Percentiles rank a stretch among this genome's conserved stretches.
These are phyloP conservation scores for Silene conica DNA, from an alignment of 148 eudicot genomes.

Conservation along the genomic window DNA sequence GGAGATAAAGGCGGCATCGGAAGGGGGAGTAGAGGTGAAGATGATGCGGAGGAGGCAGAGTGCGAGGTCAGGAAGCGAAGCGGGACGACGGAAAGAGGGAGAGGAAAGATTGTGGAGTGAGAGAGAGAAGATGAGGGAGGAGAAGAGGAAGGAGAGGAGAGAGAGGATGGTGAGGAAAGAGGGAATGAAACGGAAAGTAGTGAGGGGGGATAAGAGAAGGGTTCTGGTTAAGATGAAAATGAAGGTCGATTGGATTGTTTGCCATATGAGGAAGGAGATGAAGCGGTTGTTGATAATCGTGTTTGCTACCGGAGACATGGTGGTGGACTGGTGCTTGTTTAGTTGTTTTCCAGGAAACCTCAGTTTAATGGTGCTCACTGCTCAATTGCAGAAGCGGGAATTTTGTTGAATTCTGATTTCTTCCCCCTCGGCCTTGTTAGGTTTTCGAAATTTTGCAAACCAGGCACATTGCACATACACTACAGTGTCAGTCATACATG, in stretches of 20 bases:
- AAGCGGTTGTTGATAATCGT: constrained; percentile 34
- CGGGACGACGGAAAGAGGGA: constrained; percentile 38
- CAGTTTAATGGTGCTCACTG: too few species aligned
- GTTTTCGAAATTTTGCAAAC: too few species aligned
- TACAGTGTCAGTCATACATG: too few species aligned
- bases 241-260: constrained; percentile 47
- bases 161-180: constrained; percentile 25
- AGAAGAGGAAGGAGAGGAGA: constrained; percentile 41
- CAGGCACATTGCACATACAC: too few species aligned
- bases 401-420: too few species aligned
- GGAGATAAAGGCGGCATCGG: constrained; percentile 26
- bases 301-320: neutral
- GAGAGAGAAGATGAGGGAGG: constrained; percentile 34
- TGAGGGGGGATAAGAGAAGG: constrained; percentile 31
- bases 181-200: constrained; percentile 23
- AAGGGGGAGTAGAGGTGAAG: constrained; percentile 32
- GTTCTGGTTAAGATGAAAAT: constrained; percentile 39
- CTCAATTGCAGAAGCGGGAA: too few species aligned
- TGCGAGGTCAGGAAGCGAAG: constrained; percentile 35
- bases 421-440: too few species aligned
- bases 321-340: too few species aligned
- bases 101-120: constrained; percentile 33
- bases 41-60: constrained; percentile 34
- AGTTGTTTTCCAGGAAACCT: too few species aligned
- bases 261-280: constrained; percentile 77